Evolutionary conservation across 2,329 filamentous ascomycete genomes (phyloP).

Genomic region (Ophiocordyceps polyrhachis-furcata): DNA sequence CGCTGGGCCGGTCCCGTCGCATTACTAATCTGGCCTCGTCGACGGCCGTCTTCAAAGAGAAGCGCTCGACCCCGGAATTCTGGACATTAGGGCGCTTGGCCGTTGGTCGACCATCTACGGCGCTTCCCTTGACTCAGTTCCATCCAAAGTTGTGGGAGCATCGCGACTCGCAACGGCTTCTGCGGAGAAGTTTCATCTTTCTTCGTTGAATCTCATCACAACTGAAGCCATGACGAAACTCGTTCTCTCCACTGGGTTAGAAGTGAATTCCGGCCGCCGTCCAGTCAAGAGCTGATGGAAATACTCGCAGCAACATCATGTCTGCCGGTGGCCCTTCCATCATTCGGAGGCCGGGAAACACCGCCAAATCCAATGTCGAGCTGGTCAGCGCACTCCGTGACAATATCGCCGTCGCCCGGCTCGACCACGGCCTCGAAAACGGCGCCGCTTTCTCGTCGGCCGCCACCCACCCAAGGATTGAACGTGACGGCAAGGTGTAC

Average conservation of each 20-base stretch:
- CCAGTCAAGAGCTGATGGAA: conserved; percentile 1
- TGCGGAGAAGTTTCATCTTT: neutral
- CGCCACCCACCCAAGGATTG: conserved; percentile 45
- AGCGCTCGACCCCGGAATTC: neutral
- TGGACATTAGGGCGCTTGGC: neutral
- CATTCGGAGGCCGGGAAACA: conserved; percentile 54
- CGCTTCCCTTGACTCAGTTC: neutral
- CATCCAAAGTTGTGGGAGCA: neutral
- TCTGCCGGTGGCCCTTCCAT: conserved; percentile 66
- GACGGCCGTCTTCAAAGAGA: neutral
- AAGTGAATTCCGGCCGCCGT: neutral
- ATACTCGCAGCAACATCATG: conserved; percentile 52
- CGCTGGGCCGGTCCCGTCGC: neutral
- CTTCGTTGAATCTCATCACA: neutral
- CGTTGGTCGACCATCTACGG: neutral
- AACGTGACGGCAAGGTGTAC: conserved; percentile 36
- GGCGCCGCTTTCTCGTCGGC: conserved; percentile 14
- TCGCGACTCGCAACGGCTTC: neutral
- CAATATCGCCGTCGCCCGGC: conserved; percentile 61
- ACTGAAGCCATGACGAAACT: conserved; percentile 48
- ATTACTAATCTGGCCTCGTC: conserved; percentile 1
- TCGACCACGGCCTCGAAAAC: conserved; percentile 30
- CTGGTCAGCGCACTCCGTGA: conserved; percentile 72
- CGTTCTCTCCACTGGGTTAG: conserved; percentile 72
- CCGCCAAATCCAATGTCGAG: conserved; percentile 76